Conservation (phyloP, 2,329 filamentous ascomycete genomes). For the Ilyonectria mors-panacis region DNA sequence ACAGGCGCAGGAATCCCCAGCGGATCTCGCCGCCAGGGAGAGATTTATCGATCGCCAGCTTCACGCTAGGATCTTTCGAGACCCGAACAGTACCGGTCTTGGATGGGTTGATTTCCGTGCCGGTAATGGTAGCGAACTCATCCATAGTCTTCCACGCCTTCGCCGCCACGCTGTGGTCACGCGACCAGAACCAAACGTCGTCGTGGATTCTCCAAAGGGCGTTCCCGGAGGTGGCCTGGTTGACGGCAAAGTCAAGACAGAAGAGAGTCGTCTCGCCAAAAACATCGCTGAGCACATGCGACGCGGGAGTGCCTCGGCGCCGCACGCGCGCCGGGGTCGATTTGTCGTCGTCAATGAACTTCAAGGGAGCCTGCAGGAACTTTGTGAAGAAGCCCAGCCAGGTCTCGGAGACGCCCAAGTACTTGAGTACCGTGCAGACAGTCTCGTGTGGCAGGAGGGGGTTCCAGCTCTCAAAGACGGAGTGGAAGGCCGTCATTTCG, state of each 20-base stretch:
- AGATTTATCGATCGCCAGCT: conserved; percentile 44
- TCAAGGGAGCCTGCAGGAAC: conserved; percentile 72
- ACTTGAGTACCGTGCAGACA: conserved; percentile 69
- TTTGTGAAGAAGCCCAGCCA: conserved; percentile 73
- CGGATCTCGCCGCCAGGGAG: conserved; percentile 65
- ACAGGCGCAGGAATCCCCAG: conserved; percentile 71
- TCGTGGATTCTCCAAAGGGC: conserved; percentile 75
- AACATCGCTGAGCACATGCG: conserved; percentile 71
- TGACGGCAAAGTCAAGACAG: conserved; percentile 76
- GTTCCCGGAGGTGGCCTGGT: conserved; percentile 67
- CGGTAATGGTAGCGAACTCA: conserved; percentile 68
- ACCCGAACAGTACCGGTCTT: conserved; percentile 67
- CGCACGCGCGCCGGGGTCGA: conserved; percentile 60
- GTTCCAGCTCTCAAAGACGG: conserved; percentile 62
- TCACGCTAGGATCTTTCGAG: conserved; percentile 39
- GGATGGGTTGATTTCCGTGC: conserved; percentile 67
- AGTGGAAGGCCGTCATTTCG: conserved; percentile 62
- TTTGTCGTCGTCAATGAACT: conserved; percentile 68
- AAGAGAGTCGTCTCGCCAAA: conserved; percentile 75
- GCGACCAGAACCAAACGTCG: conserved; percentile 77
- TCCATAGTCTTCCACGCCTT: conserved; percentile 73
- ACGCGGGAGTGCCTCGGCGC: conserved; percentile 71
- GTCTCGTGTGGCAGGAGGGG: conserved; percentile 68
- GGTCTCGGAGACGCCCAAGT: conserved; percentile 69
- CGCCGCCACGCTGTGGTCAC: conserved; percentile 65